Evolutionary conservation across 805 yeast species (phyloP).

Genomic region (Suhomyces pyralidae): DNA sequence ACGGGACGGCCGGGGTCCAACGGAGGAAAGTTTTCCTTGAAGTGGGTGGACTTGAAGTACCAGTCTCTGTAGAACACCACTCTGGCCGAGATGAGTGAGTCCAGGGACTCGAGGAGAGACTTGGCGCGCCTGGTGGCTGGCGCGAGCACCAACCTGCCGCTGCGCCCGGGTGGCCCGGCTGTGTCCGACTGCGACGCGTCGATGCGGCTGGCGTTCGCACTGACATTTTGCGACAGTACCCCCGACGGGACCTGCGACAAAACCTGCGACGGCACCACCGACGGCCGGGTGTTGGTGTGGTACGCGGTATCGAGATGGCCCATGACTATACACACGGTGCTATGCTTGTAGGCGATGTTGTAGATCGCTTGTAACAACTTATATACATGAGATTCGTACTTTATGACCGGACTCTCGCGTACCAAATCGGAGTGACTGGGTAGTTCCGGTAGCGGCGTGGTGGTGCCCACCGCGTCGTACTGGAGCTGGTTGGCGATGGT

Average conservation of each 20-base stretch:
- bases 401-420: constrained; percentile 27
- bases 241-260: too few species aligned
- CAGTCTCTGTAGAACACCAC: constrained; percentile 36
- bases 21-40: constrained; percentile 1
- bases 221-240: not conserved
- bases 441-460: constrained; percentile 22
- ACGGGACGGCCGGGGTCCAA: not conserved
- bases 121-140: not conserved
- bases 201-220: not conserved
- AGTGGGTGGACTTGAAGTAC: constrained; percentile 17
- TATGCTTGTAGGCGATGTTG: constrained; percentile 17
- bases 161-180: too few species aligned
- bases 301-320: constrained; percentile 33
- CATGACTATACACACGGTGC: constrained; percentile 25
- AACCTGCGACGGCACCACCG: not conserved
- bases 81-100: constrained; percentile 21
- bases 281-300: not conserved
- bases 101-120: constrained; percentile 5
- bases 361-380: constrained; percentile 25
- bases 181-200: not conserved
- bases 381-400: constrained; percentile 30
- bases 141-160: not conserved
- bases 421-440: constrained; percentile 29
- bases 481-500: constrained; percentile 19
- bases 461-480: constrained; percentile 20